Conservation (phyloP, 192 early-diverging fungal genomes). For the Coemansia sp. region DNA sequence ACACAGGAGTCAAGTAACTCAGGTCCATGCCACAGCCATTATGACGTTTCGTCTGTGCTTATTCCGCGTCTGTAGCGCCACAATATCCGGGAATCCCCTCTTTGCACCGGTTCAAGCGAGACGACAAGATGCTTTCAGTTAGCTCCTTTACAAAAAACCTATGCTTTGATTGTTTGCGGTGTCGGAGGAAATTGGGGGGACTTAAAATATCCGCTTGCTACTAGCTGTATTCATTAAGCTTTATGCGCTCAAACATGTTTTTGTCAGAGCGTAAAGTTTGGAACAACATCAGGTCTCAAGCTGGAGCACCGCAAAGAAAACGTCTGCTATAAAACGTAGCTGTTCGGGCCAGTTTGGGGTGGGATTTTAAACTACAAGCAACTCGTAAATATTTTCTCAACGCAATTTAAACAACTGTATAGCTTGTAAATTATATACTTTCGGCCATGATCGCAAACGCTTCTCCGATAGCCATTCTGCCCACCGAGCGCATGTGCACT, state of each 20-base stretch:
- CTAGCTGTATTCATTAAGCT: background rate
- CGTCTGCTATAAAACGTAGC: background rate
- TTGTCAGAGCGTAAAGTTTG: background rate
- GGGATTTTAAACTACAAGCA: no score
- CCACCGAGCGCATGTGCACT: constrained; percentile 40
- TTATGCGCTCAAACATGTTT: background rate
- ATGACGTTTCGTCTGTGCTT: background rate
- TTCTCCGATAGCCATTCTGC: background rate
- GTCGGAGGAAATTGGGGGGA: no score
- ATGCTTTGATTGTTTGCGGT: background rate
- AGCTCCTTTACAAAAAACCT: background rate
- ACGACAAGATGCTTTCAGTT: no score
- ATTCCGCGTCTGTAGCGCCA: background rate
- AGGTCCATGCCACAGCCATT: background rate
- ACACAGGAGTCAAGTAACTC: background rate
- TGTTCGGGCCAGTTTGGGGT: no score
- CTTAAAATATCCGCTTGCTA: no score
- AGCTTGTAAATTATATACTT: background rate
- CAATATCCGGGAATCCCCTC: background rate
- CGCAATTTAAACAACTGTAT: background rate
- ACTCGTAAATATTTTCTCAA: no score
- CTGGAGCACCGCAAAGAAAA: background rate
- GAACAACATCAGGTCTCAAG: background rate
- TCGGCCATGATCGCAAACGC: background rate
- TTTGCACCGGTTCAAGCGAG: no score